Conservation (phyloP, 78 protist genomes). For the Polysphondylium violaceum region DNA sequence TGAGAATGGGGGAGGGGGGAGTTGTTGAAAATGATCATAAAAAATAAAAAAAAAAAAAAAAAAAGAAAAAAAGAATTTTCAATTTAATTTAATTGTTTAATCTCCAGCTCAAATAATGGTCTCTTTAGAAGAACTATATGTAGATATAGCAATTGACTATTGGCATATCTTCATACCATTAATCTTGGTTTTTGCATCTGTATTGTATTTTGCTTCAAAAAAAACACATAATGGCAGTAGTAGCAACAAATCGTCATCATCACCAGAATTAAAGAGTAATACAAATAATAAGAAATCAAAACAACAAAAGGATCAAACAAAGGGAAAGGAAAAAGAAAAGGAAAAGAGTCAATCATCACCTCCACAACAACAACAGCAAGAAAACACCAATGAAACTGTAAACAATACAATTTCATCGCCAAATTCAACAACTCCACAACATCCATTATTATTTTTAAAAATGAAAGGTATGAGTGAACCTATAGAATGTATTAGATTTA, state of each 20-base stretch:
- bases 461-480: conserved; percentile 2
- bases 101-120: too few relatives aligned
- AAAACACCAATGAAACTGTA: too few relatives aligned
- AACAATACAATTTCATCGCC: too few relatives aligned
- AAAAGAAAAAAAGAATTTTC: neutral
- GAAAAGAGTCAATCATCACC: neutral
- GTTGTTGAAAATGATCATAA: neutral
- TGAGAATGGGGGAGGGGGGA: too few relatives aligned
- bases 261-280: neutral
- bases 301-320: too few relatives aligned
- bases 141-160: too few relatives aligned
- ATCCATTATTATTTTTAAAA: conserved; percentile 20
- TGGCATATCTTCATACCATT: too few relatives aligned
- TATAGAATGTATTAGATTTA: conserved; percentile 4
- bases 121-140: too few relatives aligned
- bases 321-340: neutral
- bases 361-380: neutral
- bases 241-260: neutral
- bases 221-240: neutral
- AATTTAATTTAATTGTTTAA: neutral
- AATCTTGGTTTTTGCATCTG: too few relatives aligned
- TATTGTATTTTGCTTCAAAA: too few relatives aligned
- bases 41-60: neutral
- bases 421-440: neutral
- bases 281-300: neutral